Percentiles rank a stretch among this genome's conserved stretches.
Conservation (phyloP, 2,329 filamentous ascomycete species). For the Malbranchea cinnamomea region DNA sequence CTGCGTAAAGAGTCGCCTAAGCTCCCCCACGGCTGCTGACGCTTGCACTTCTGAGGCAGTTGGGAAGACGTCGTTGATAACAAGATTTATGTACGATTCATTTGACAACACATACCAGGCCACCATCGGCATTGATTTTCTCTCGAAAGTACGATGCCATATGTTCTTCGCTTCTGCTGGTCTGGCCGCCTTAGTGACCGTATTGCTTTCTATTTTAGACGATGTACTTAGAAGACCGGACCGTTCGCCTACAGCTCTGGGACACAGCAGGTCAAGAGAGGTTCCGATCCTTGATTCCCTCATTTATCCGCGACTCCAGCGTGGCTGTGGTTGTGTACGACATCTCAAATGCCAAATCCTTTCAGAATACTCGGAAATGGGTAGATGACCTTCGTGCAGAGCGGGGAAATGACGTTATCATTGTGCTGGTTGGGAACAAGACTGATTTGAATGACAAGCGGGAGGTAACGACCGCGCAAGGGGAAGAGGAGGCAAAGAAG, state of each 20-base stretch:
- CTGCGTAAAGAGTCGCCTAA: constrained; percentile 6
- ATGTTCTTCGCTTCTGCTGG: not conserved
- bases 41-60: constrained; percentile 40
- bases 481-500: constrained; percentile 95
- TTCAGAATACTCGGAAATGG: constrained; percentile 98
- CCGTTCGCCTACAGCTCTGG: constrained; percentile 93
- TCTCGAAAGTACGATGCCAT: constrained; percentile 62
- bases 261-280: constrained; percentile 96
- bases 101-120: constrained; percentile 99
- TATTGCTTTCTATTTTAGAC: constrained; percentile 40
- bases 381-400: constrained; percentile 96
- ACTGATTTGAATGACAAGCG: constrained; percentile 97
- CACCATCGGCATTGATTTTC: constrained; percentile 97
- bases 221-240: constrained; percentile 98
- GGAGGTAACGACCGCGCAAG: constrained; percentile 89
- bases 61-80: constrained; percentile 96
- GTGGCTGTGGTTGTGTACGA: constrained; percentile 98
- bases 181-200: too few species aligned
- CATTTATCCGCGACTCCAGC: constrained; percentile 94
- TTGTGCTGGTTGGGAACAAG: constrained; percentile 97
- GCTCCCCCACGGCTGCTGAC: constrained; percentile 7
- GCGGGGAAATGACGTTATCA: constrained; percentile 95
- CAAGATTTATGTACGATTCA: constrained; percentile 99
- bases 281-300: constrained; percentile 92
- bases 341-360: constrained; percentile 92